Conservation (phyloP, 2,329 filamentous ascomycete species). For the Coniosporium tulheliwenetii region DNA sequence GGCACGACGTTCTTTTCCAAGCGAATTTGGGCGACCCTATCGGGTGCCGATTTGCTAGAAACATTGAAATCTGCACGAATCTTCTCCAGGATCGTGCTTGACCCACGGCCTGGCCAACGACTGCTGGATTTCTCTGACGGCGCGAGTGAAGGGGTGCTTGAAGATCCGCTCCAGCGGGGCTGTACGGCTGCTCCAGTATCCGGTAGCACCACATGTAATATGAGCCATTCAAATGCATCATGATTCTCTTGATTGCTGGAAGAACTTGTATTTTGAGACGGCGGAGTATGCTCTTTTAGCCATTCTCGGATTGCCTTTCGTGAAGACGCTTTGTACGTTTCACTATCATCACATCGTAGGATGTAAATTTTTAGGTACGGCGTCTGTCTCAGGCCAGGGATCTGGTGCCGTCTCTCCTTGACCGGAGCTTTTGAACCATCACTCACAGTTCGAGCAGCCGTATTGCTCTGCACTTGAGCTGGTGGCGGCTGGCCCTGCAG, state of each 20-base stretch:
- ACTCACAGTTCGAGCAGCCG: slow-evolving; percentile 9
- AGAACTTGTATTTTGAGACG: slow-evolving; percentile 38
- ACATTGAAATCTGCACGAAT: slow-evolving; percentile 80
- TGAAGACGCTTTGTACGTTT: slow-evolving; percentile 71
- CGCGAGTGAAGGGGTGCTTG: slow-evolving; percentile 24
- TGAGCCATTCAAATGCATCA: slow-evolving; percentile 91
- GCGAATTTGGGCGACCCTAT: slow-evolving; percentile 74
- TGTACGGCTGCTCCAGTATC: slow-evolving; percentile 70
- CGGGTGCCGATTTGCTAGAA: slow-evolving; percentile 53
- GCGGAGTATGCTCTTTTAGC: slow-evolving; percentile 62
- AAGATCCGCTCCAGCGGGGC: slow-evolving; percentile 44
- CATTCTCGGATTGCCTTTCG: slow-evolving; percentile 74
- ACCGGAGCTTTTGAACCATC: slow-evolving; percentile 6
- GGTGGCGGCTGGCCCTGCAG: neutral
- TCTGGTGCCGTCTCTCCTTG: slow-evolving; percentile 70
- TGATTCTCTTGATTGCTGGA: slow-evolving; percentile 71
- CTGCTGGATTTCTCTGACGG: slow-evolving; percentile 43
- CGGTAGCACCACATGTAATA: slow-evolving; percentile 81
- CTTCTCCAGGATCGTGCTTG: slow-evolving; percentile 77
- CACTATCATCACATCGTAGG: slow-evolving; percentile 87
- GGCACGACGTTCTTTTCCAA: slow-evolving; percentile 39
- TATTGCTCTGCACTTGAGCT: slow-evolving; percentile 3
- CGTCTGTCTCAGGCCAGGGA: slow-evolving; percentile 80
- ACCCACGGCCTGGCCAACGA: slow-evolving; percentile 63
- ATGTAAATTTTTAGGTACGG: slow-evolving; percentile 87